Evolutionary conservation across 1,284 basidiomycete species (phyloP), one percentile per base, ranked within the genome.

Genomic region (Sporisorium graminicola): DNA sequence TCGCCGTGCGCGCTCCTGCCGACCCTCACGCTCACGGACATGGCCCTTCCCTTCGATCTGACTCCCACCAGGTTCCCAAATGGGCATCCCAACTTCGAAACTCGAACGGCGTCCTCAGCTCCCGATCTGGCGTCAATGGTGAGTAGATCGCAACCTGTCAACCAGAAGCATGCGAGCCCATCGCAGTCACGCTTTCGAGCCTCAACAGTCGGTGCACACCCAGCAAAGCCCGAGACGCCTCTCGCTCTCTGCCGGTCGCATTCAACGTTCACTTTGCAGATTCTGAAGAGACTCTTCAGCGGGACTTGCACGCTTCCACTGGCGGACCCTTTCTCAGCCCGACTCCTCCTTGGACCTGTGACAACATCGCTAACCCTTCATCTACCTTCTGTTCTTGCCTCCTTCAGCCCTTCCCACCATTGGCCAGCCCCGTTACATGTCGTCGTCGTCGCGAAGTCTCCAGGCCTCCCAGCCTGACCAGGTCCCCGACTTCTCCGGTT

Each of bases 401-500:
- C 27, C 1, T 3, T 2, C 58, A 79, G 77, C 77, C 10, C 68
- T 76, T 51, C 77, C 77, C 26, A 72, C 65, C 35, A 31, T 74
- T 53, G 74, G 71, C 51, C 63, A 67, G 70, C 70, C 74, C 6
- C 82, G 84, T 37, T 74, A 65, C 72, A 79, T 85, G 55, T 81
- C 79, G 47, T 79, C 82, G n/a, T 80, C 80, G 47, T 59, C 76
- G 42, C 78, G 77, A 58, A 65, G 74, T 40, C 65, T 80, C 14
- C 75, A 80, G 68, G 72, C 76, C 40, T 58, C 71, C 24, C 64
- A 73, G 64, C 71, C 70, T 43, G 68, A 74, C 65, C 89, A 93
- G 76, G 93, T 97, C 26, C 96, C 97, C 79, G 92, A 98, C 89
- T 95, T 93, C 86, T 90, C 90, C 63, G 87, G 90, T 52, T 98